Evolutionary conservation across 2,329 filamentous ascomycete genomes (phyloP).

Genomic region (Alternaria triticina): DNA sequence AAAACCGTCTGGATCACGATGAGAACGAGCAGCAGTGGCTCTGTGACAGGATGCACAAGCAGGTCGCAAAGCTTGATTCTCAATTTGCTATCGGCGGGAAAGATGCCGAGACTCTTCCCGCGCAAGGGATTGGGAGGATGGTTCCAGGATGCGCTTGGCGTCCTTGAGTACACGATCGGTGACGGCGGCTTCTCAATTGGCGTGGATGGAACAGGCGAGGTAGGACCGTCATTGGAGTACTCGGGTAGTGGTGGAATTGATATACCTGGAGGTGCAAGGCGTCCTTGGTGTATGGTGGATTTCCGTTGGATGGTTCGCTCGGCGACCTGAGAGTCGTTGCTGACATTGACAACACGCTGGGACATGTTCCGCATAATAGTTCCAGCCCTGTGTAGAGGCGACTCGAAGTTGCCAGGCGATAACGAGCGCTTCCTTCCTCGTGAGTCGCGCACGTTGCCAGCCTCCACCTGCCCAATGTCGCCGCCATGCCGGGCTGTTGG

Average conservation of each 20-base stretch:
- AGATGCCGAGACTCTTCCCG: conserved; percentile 85
- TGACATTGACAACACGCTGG: conserved; percentile 95
- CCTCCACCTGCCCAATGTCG: conserved; percentile 66
- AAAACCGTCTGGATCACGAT: conserved; percentile 89
- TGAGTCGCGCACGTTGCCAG: conserved; percentile 40
- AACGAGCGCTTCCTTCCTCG: conserved; percentile 57
- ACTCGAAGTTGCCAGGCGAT: conserved; percentile 53
- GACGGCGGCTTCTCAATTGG: conserved; percentile 50
- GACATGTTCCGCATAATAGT: conserved; percentile 75
- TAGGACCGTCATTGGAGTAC: conserved; percentile 53
- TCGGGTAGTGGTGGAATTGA: conserved; percentile 60
- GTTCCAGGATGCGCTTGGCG: conserved; percentile 52
- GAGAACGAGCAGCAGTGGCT: conserved; percentile 83
- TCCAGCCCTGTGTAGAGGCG: conserved; percentile 57
- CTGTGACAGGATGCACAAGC: conserved; percentile 83
- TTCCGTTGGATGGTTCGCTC: conserved; percentile 73
- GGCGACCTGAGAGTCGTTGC: conserved; percentile 84
- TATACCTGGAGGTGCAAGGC: conserved; percentile 59
- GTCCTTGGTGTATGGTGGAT: conserved; percentile 62
- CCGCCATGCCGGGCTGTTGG: conserved; percentile 63
- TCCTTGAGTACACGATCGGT: conserved; percentile 27
- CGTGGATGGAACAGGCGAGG: conserved; percentile 32
- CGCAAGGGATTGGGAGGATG: conserved; percentile 74
- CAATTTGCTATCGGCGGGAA: conserved; percentile 77
- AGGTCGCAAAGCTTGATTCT: conserved; percentile 79